Conservation (phyloP, 1,284 basidiomycete genomes). For the Heterobasidion annosum region DNA sequence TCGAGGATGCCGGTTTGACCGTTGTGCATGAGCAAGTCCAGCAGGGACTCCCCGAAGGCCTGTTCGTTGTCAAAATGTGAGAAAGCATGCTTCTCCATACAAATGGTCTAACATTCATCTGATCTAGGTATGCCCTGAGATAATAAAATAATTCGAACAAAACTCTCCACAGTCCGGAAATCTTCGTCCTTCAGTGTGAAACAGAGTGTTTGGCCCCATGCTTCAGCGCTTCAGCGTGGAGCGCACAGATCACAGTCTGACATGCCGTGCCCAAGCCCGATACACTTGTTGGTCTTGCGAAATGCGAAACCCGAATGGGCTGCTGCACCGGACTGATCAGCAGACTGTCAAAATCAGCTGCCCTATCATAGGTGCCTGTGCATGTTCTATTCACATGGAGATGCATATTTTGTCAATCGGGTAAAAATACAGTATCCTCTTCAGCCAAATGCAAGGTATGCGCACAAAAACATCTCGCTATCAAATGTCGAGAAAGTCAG, state of each 20-base stretch:
- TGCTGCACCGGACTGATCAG: too few relatives aligned
- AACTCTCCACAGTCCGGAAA: too few relatives aligned
- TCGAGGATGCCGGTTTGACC: constrained; percentile 58
- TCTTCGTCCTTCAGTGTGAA: too few relatives aligned
- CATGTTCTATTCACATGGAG: not conserved
- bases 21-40: constrained; percentile 69
- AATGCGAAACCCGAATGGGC: too few relatives aligned
- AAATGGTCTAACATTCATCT: constrained; percentile 1
- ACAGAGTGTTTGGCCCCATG: too few relatives aligned
- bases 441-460: not conserved
- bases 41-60: constrained; percentile 68
- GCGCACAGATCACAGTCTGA: too few relatives aligned
- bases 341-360: too few relatives aligned
- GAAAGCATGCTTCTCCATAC: constrained; percentile 14
- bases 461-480: not conserved
- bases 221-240: too few relatives aligned
- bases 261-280: too few relatives aligned
- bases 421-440: not conserved
- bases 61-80: constrained; percentile 82
- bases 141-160: constrained; percentile 13
- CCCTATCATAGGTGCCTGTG: too few relatives aligned
- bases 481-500: not conserved
- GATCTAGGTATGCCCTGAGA: constrained; percentile 50
- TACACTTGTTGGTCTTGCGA: too few relatives aligned
- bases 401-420: not conserved